Base-by-base conservation (phyloP, 2,329 filamentous ascomycete species). In the Fusarium udum region DNA sequence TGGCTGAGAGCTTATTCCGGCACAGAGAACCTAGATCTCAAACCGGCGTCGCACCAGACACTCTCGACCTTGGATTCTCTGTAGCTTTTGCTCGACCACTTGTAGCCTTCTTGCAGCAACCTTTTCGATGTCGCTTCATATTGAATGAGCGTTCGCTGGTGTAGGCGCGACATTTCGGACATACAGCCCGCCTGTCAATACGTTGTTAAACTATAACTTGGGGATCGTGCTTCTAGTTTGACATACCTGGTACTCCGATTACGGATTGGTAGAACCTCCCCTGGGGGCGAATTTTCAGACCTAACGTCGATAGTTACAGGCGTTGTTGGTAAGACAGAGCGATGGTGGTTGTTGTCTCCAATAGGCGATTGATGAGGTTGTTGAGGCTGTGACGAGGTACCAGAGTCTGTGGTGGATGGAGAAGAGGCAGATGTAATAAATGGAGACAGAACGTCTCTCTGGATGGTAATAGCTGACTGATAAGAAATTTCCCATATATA, bases 401-500 rank as follows among this genome's bases (percentile, higher is more conserved):
- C 9, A 6, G 32, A 13, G 16, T 28, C 9, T 7, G 49, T 4
- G 4, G 18, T 26, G 1, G 13, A 22, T 6, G 49, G 32, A 12
- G 9, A 52, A 15, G 49, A 0, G 4, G 9, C 3, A 37, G 6
- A 9, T 2, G 18, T 1, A 52, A 12, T 0, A 36, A 52, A 16
- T 3, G 16, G 9, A 0, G 16, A 0, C 0, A 6, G 2, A 15
- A 26, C 0, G 0, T 26, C 18, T 26, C 7, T 8, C 18, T 26
- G 49, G 12, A 4, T 8, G 2, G 1, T 0, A 12, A 1, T 37
- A 22, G 32, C 32, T 36, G 32, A 37, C n/a, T 52, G 49, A 2
- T 37, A 37, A 8, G 49, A 52, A 4, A 52, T 26, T 22, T 52
- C 49, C 49, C 49, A 52, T 26, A 52, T 11, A 28, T 26, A 22